Conservation (phyloP, 225 moss, liverwort and hornwort species). For the Bryum argenteum region DNA sequence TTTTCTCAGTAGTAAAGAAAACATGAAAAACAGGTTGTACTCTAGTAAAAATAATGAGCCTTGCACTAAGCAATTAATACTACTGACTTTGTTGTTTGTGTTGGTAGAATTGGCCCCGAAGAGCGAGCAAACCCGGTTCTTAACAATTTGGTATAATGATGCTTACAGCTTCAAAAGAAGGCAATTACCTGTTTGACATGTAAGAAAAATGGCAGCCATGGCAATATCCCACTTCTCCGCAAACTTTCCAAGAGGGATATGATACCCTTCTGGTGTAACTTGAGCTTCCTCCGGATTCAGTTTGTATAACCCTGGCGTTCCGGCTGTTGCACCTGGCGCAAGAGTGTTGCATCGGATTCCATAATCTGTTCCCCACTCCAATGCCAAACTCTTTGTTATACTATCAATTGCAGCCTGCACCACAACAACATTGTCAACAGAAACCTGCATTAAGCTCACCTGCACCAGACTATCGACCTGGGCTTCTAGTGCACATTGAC, state of each 20-base stretch:
- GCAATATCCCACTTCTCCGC: constrained; percentile 72
- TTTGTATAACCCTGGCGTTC: constrained; percentile 72
- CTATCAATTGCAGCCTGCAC: constrained; percentile 74
- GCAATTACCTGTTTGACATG: constrained; percentile 59
- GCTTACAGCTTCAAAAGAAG: too few species aligned
- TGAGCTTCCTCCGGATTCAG: constrained; percentile 35
- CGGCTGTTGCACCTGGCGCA: constrained; percentile 65
- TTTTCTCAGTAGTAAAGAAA: too few species aligned
- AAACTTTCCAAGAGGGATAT: constrained; percentile 41
- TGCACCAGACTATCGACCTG: neutral
- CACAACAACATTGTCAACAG: neutral
- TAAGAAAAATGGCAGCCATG: constrained; percentile 64
- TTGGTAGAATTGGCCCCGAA: too few species aligned
- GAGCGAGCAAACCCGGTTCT: too few species aligned
- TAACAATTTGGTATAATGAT: too few species aligned
- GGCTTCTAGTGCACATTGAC: too few species aligned
- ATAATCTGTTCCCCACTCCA: constrained; percentile 82
- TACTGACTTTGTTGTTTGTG: too few species aligned
- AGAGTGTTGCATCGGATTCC: constrained; percentile 66
- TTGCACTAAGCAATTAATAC: too few species aligned
- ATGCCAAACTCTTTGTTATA: constrained; percentile 66
- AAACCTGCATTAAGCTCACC: neutral
- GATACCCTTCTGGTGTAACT: neutral
- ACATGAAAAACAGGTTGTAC: too few species aligned
- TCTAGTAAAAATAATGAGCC: too few species aligned